A percentile compares a stretch with the other conserved stretches of the same genome.
These are phyloP conservation scores for Catharanthus roseus DNA, from an alignment of 257 asterid genomes.

Conservation along the genomic window DNA sequence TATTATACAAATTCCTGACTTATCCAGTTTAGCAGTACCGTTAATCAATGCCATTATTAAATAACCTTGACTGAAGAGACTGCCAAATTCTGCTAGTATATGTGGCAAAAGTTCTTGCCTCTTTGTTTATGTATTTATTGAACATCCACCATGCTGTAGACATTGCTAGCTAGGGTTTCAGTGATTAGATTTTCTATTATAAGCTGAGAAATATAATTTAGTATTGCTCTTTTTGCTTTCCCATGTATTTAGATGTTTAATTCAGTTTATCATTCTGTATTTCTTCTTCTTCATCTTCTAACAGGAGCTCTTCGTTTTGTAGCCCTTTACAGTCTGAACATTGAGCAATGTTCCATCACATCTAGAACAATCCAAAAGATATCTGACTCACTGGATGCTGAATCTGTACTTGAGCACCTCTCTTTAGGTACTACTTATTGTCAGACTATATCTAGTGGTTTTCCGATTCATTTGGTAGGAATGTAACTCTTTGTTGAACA, in stretches of 20 bases:
- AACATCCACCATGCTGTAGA: not conserved
- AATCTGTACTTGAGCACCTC: slow-evolving; percentile 65
- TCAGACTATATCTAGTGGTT: not conserved
- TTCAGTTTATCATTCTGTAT: not conserved
- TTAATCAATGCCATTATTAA: too few species aligned
- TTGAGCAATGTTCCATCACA: slow-evolving; percentile 80
- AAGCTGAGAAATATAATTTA: not conserved
- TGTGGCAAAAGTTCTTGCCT: not conserved
- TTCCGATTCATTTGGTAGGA: not conserved
- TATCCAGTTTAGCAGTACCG: not conserved
- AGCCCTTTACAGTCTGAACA: slow-evolving; percentile 82
- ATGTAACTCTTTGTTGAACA: slow-evolving; percentile 27
- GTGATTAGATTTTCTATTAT: not conserved
- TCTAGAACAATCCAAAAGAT: slow-evolving; percentile 79
- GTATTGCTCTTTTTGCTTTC: not conserved
- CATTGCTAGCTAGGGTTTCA: not conserved
- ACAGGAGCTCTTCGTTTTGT: slow-evolving; percentile 30
- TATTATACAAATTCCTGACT: not conserved
- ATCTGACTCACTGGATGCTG: slow-evolving; percentile 78
- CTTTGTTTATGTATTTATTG: not conserved
- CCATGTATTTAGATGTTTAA: not conserved
- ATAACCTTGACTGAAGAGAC: too few species aligned
- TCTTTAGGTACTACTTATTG: slow-evolving; percentile 48
- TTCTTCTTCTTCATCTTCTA: slow-evolving; percentile 13
- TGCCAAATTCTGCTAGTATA: not conserved